Base-by-base conservation (phyloP, 148 eudicot species). In the Spergularia marina region DNA sequence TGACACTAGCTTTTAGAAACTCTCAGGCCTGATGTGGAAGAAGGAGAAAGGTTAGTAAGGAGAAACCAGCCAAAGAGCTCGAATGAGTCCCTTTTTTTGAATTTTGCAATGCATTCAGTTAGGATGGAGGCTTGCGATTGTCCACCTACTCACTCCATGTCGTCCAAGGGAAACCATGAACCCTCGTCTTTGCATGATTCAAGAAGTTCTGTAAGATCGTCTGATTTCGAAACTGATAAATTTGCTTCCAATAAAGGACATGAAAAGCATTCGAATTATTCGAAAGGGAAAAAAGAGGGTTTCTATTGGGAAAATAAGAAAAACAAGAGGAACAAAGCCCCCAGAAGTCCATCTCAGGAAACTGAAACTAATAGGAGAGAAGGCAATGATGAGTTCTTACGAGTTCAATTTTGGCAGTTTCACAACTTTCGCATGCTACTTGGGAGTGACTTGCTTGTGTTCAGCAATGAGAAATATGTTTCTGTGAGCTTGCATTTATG, bases 111-210 rank as follows among this genome's bases (percentile, higher is more conserved):
- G 99, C 99, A 95, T 84, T 95, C 99, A 55, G 99, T 95, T 54
- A 87, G 99, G 79, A 88, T 95, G 96, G 99, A 95, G 84, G 99
- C 99, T 74, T 95, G 97, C 79, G 99, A 95, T 80, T 92, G 97
- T 80, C 99, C 99, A 40, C 92, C 99, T 30, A 76, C 80, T 81
- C 89, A 90, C 78, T 81, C 83, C 59, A 73, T 80, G 20, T 21
- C 85, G 4, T 20, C 85, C 53, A 81, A 82, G 59, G 88, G 80
- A 73, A 75, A 78, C 78, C 59, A 83, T 51, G 72, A 84, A 20
- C 77, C 92, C 13, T 84, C 91, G 76, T 76, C 82, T 83, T 79
- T 84, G 41, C 82, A 65, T 60, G 81, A 79, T 40, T 65, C 88
- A 12, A 77, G 61, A 60, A 85, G 74, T 69, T 83, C 89, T 62